Percentiles rank a stretch among this genome's conserved stretches.
These are phyloP conservation scores for Trypanosoma congolense DNA, from an alignment of 208 protist genomes.

Conservation along the genomic window DNA sequence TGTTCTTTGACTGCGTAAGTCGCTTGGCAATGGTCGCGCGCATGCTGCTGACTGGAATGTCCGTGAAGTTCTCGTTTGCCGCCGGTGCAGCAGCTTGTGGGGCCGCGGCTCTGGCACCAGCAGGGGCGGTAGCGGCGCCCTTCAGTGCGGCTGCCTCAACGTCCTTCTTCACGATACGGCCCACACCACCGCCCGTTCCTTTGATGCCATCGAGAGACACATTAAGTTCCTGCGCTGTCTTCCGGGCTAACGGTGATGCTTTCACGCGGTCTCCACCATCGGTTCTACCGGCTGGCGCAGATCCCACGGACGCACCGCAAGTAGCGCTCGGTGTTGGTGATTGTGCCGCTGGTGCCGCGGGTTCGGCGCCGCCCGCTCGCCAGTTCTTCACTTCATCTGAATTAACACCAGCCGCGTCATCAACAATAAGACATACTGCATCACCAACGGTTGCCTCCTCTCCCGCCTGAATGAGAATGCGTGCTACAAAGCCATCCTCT, in stretches of 20 bases:
- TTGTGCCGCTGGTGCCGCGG: constrained; percentile 20
- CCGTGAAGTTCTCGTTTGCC: constrained; percentile 75
- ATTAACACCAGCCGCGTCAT: constrained; percentile 83
- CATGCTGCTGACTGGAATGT: constrained; percentile 87
- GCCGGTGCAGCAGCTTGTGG: constrained; percentile 20
- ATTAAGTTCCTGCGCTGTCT: constrained; percentile 80
- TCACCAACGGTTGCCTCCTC: constrained; percentile 75
- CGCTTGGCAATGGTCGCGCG: constrained; percentile 91
- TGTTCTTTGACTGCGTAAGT: constrained; percentile 93
- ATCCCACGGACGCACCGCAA: constrained; percentile 16
- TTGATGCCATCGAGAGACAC: constrained; percentile 70
- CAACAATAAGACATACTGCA: constrained; percentile 84
- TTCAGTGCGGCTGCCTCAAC: constrained; percentile 71
- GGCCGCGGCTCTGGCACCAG: constrained; percentile 26
- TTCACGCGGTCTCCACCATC: constrained; percentile 65
- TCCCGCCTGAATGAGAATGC: constrained; percentile 86
- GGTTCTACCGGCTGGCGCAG: constrained; percentile 19
- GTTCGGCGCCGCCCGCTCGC: constrained; percentile 41
- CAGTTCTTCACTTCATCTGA: constrained; percentile 89
- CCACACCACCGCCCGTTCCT: constrained; percentile 89
- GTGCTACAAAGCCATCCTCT: constrained; percentile 94
- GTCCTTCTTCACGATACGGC: constrained; percentile 91
- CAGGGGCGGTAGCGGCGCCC: constrained; percentile 23
- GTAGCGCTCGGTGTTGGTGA: constrained; percentile 22
- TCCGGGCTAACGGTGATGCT: constrained; percentile 89